Evolutionary conservation across 1,284 basidiomycete species (phyloP), one percentile per base, ranked within the genome.

Genomic region (Lignosus rhinocerotis): DNA sequence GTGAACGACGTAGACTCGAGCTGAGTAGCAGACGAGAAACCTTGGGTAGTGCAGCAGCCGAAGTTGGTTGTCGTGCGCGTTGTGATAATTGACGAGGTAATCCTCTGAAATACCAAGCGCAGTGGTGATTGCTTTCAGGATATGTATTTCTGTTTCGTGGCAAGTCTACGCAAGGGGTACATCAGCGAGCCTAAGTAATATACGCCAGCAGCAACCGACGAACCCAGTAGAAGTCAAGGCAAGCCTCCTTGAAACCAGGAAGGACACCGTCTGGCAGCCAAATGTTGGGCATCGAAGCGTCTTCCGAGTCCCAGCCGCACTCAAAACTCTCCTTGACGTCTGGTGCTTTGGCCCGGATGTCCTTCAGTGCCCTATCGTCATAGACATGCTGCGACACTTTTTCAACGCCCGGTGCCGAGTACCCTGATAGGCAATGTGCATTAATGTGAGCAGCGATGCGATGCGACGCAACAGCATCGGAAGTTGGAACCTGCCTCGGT

Each of bases 251-350:
- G 67, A 87, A 85, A 2, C 80, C 83, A 0, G 83, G 80, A 17
- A 87, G 71, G 6, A 80, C 72, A 17, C 73, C 73, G 1, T 85
- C 82, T 0, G 83, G 80, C 3, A 82, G 74, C 85, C 85, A 87
- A 50, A 85, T 80, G 60, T 86, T 84, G 5, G 80, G 76, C 78
- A 79, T 78, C 10, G 66, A 66, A n/a, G 66, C 63, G 55, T 80
- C 73, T 53, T 74, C 74, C 56, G 10, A 10, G 19, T 83, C 78
- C n/a, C 76, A 69, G 30, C 84, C 83, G 43, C 76, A 76, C 53
- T 86, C 84, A 61, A 81, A 85, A 57, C 77, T 83, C 67, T 86
- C 84, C 65, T 85, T 85, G 45, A 79, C 74, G 63, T 85, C 83
- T 2, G 79, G 76, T 4, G 73, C 72, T 32, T 75, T 73, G 16